Evolutionary conservation across 805 yeast species (phyloP), one percentile per base, ranked within the genome.

Genomic region (Ogataea methylovora): DNA sequence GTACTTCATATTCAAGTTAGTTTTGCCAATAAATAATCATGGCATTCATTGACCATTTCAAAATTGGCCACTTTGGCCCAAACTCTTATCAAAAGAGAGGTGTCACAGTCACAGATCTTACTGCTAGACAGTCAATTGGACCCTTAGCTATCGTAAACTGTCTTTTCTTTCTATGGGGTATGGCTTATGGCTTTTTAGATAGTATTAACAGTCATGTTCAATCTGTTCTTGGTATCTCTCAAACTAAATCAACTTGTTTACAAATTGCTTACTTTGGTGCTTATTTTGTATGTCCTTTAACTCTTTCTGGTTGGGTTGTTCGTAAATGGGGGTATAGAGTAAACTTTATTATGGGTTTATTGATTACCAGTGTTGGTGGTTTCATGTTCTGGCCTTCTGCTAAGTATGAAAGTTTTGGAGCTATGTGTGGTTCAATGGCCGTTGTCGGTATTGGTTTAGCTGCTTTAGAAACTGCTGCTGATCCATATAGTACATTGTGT

Each of bases 231-330:
- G 32, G 32, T 25, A 31, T 39, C 16, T 29, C 34, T 30, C 39
- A 35, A 21, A 26, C 21, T n/a, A 14, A 30, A 10, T 39, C 42
- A 4, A 35, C 37, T 18, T 39, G 33, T 15, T 33, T 39, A 13
- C 42, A 39, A 33, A 33, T 39, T 27, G 39, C 40, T 19, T 39
- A 39, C 16, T 39, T 39, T 26, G 42, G 42, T 21, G 42, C 39
- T 28, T 39, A 39, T 17, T 39, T 39, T 18, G 35, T 39, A 7
- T 23, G 33, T 30, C 42, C 42, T 20, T 31, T 38, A 19, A 32
- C 37, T 22, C 30, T 25, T 20, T 33, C 40, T 2, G 35, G 40
- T 30, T 33, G 18, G 17, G 21, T 39, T 12, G n/a, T 39, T 20
- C 33, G 33, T 24, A 29, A 33, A 17, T 36, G 26, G 20, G 42